Conservation (phyloP, 2,329 filamentous ascomycete species). For the Stachybotrys echinatus region DNA sequence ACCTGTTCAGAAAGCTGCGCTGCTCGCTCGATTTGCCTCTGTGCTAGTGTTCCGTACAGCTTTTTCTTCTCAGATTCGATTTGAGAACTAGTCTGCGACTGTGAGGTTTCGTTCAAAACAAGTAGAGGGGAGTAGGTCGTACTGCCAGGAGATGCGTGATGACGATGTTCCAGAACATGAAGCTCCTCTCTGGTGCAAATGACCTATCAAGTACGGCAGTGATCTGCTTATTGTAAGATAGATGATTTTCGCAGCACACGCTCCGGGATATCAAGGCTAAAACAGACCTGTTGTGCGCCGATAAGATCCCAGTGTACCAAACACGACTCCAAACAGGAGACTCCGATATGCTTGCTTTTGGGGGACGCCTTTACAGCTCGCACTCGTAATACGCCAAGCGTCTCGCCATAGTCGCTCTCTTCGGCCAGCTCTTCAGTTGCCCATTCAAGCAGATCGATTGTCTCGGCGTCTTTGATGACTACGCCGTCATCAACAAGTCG, state of each 20-base stretch:
- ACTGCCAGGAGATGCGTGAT: slow-evolving; percentile 50
- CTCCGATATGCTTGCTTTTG: slow-evolving; percentile 4
- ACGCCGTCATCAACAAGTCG: slow-evolving; percentile 40
- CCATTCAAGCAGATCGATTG: slow-evolving; percentile 51
- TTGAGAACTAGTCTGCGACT: slow-evolving; percentile 36
- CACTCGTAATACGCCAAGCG: slow-evolving; percentile 43
- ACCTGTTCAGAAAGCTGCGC: slow-evolving; percentile 40
- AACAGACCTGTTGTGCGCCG: neutral
- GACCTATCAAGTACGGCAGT: slow-evolving; percentile 47
- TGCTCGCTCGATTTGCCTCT: slow-evolving; percentile 46
- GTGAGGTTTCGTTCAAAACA: too few species aligned
- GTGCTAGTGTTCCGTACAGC: slow-evolving; percentile 44
- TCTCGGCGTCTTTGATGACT: slow-evolving; percentile 42
- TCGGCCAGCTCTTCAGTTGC: slow-evolving; percentile 34
- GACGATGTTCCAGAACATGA: slow-evolving; percentile 51
- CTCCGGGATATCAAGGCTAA: too few species aligned
- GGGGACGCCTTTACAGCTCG: slow-evolving; percentile 49
- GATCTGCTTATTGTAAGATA: slow-evolving; percentile 41
- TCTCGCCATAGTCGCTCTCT: slow-evolving; percentile 37
- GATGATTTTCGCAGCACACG: too few species aligned
- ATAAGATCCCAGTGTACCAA: neutral
- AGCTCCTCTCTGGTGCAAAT: slow-evolving; percentile 40
- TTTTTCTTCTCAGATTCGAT: slow-evolving; percentile 42
- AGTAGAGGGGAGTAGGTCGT: too few species aligned
- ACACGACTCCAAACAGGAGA: neutral